Base-by-base conservation (phyloP, 352 stramenopile species). In the Globisporangium apiculatum region DNA sequence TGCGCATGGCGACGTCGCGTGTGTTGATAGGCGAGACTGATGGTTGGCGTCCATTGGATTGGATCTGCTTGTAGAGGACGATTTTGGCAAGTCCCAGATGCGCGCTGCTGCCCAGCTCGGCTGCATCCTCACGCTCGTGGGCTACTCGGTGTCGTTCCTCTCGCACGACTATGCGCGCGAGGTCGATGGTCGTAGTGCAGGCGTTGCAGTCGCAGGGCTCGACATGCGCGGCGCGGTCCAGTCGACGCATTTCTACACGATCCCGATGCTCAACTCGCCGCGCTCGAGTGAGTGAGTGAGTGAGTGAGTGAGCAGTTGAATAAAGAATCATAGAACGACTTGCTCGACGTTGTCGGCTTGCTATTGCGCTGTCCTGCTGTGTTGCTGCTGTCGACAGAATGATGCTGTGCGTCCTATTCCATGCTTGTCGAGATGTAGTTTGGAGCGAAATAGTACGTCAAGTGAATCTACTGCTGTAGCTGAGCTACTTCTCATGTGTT, bases 111-210 rank as follows among this genome's bases (percentile, higher is more conserved):
- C 77, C 7, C 80, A 90, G 54, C 71, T 90, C 47, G 69, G 58
- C 38, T 88, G 75, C 57, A 88, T 90, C 52, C 63, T 90, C 60
- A 89, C 70, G 50, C 76, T 89, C 40, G 73, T 89, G 17, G 79
- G 79, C 35, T 89, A 87, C 61, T 82, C 77, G 35, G 66, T 80
- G 40, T 87, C 79, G 2, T 89, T 89, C 56, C 62, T 83, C 57
- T 83, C 72, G 17, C 79, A 87, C 52, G 70, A 84, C 60, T 84
- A 80, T 46, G 66, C 42, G 43, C 48, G 56, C 14, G 48, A 55
- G 15, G 56, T 61, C 24, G 48, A 61, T 31, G 18, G 18, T 24
- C 18, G 18, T 40, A n/a, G 14, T 46, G 46, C 42, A 53, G 37
- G 38, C 9, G 17, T 36, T 17, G 18, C 47, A 36, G n/a, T 18